Percentiles rank a stretch among this genome's conserved stretches.
Conservation (phyloP, 139 green algal genomes). For the Chlorella sp. region DNA sequence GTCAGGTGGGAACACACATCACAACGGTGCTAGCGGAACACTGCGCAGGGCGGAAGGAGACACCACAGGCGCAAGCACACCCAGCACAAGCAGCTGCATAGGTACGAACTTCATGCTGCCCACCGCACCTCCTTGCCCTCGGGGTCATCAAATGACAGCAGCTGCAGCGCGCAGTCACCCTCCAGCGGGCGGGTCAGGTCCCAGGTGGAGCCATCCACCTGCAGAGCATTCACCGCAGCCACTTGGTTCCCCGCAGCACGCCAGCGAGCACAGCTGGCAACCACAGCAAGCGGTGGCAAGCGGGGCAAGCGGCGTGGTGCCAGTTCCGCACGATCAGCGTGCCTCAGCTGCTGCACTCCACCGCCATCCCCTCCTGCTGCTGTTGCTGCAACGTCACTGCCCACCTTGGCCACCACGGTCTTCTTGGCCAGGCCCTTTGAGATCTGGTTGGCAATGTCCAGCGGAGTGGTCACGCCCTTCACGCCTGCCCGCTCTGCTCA, state of each 20-base stretch:
- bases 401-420: slow-evolving; percentile 80
- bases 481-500: slow-evolving; percentile 74
- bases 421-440: slow-evolving; percentile 93
- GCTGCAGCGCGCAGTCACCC: slow-evolving; percentile 85
- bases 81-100: neutral
- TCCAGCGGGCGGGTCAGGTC: slow-evolving; percentile 92
- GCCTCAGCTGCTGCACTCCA: no score
- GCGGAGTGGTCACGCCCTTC: slow-evolving; percentile 87
- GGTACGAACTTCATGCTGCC: neutral
- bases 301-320: no score
- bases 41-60: no score
- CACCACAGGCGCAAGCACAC: no score
- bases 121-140: slow-evolving; percentile 88
- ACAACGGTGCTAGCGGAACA: no score
- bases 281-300: no score
- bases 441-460: slow-evolving; percentile 93
- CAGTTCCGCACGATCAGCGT: no score
- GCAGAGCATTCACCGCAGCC: no score
- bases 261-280: no score
- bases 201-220: slow-evolving; percentile 84
- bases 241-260: no score
- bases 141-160: slow-evolving; percentile 89
- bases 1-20: no score
- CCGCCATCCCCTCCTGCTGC: no score
- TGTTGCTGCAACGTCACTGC: neutral